Conservation (phyloP, 2,329 filamentous ascomycete species). For the Trichophyton simii region DNA sequence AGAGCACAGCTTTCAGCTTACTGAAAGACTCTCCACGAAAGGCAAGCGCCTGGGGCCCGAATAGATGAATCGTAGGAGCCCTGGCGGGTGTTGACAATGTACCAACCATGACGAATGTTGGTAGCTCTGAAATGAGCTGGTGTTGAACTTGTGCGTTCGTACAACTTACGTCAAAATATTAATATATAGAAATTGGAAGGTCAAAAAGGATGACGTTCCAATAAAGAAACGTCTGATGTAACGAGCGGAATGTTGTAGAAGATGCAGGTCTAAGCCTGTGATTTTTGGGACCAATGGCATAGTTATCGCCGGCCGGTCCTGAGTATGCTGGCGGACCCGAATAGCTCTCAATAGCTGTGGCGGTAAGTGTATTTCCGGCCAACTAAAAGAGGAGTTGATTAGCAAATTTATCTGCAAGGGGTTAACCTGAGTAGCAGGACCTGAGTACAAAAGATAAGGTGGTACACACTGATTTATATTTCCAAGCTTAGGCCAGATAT, state of each 20-base stretch:
- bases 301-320: conserved; percentile 2
- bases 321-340: conserved; percentile 1
- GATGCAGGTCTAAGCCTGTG: background rate
- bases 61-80: conserved; percentile 1
- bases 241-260: background rate
- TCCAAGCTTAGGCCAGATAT: background rate
- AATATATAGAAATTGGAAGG: background rate
- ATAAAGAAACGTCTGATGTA: background rate
- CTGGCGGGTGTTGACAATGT: background rate
- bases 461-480: conserved; percentile 1
- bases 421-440: conserved; percentile 2
- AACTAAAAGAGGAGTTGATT: background rate
- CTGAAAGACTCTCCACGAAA: conserved; percentile 4
- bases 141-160: conserved; percentile 1
- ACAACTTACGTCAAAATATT: conserved; percentile 3
- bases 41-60: conserved; percentile 5
- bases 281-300: conserved; percentile 1
- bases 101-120: conserved; percentile 1
- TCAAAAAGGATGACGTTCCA: background rate
- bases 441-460: background rate
- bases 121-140: background rate
- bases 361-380: background rate
- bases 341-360: background rate
- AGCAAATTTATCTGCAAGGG: conserved; percentile 3
- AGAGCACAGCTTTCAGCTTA: background rate